Evolutionary conservation across 208 protist genomes (phyloP).

Genomic region (Trichomonas gallinae): DNA sequence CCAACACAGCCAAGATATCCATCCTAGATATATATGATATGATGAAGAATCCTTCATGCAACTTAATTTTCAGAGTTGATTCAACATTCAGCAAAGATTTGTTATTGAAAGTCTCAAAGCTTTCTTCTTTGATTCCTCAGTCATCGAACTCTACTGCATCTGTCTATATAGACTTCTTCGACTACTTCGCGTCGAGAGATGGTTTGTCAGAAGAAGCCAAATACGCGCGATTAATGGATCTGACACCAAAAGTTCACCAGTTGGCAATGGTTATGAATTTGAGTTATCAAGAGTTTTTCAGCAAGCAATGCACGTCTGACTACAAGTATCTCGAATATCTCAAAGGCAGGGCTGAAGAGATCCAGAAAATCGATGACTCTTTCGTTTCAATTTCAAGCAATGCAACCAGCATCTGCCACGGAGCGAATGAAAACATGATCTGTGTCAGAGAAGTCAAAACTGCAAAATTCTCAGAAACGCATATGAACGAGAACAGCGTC

Average conservation of each 20-base stretch:
- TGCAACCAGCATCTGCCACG: not conserved
- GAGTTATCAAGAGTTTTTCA: not conserved
- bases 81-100: not conserved
- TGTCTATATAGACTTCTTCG: not conserved
- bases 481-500: not conserved
- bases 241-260: not conserved
- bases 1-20: not conserved
- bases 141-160: not conserved
- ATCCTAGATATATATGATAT: not conserved
- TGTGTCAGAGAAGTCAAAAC: not conserved
- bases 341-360: not conserved
- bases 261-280: not conserved
- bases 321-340: not conserved
- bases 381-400: not conserved
- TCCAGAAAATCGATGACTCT: not conserved
- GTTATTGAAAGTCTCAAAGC: not conserved
- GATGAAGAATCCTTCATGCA: not conserved
- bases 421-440: not conserved
- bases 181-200: not conserved
- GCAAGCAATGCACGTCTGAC: not conserved
- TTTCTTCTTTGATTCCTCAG: not conserved
- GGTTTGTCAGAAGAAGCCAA: not conserved
- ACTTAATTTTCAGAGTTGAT: not conserved
- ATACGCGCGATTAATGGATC: not conserved
- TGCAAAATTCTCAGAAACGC: not conserved